Evolutionary conservation across 805 yeast species (phyloP), one percentile per base, ranked within the genome.

Genomic region (Blastobotrys parvus): DNA sequence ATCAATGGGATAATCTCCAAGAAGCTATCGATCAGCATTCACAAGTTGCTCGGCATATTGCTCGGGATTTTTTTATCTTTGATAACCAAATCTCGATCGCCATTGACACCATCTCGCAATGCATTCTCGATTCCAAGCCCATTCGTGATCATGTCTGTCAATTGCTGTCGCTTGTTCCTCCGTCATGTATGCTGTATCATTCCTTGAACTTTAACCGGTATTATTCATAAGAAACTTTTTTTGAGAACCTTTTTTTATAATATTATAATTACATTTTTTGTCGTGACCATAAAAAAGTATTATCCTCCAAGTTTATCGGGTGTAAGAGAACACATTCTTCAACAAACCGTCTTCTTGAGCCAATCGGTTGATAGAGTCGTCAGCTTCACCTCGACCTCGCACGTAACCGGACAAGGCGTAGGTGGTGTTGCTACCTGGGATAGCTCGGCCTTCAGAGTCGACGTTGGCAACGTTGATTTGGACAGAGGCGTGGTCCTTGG

Each of bases 351-450:
- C 97, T 68, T 81, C 83, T 79, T 92, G 97, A 62, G 97, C 94
- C 69, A 92, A 84, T 80, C 98, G 88, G 95, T 92, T 92, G 70
- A 92, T 74, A 58, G 96, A 87, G 77, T 92, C 98, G 67, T 92
- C 98, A 68, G 96, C 86, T 80, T 92, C 98, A 77, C 97, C 98
- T 78, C 95, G 85, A 68, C 89, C 77, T 82, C 98, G 89, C 72
- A 92, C 82, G 82, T 82, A 87, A 66, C 98, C 98, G 64, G 82
- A 79, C 67, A 92, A 79, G 72, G 96, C 97, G 80, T 90, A 92
- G 64, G 97, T 82, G 78, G 84, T 76, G 85, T 75, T 75, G 63
- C 78, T 78, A 71, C 89, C 94, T 67, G 88, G 81, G 69, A 90
- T 78, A 62, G 92, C 92, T 69, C 82, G 89, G 62, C 98, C 98